Evolutionary conservation across 805 yeast genomes (phyloP).

Genomic region (Teunomyces aglyptinius): DNA sequence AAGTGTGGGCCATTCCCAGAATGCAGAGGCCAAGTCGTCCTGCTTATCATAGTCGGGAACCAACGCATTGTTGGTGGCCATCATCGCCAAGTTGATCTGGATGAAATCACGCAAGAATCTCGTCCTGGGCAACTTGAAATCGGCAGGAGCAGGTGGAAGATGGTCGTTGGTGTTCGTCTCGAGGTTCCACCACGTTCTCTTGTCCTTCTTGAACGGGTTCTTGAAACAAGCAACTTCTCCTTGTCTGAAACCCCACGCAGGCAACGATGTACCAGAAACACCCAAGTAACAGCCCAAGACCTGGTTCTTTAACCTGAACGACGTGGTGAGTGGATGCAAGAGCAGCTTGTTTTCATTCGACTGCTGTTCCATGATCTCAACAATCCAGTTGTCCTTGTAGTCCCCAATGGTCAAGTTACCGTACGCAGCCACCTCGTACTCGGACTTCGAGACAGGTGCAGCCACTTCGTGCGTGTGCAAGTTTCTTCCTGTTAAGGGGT

Average conservation of each 20-base stretch:
- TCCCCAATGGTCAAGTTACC: conserved; percentile 68
- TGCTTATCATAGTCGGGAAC: conserved; percentile 75
- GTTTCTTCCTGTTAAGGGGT: conserved; percentile 60
- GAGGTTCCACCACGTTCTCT: conserved; percentile 86
- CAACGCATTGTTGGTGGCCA: conserved; percentile 80
- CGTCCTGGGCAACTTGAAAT: conserved; percentile 69
- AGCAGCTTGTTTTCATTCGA: conserved; percentile 50
- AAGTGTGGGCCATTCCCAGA: conserved; percentile 91
- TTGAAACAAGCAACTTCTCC: conserved; percentile 88
- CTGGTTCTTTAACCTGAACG: conserved; percentile 70
- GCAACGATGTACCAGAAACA: conserved; percentile 77
- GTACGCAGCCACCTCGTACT: conserved; percentile 69
- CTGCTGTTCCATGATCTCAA: conserved; percentile 64
- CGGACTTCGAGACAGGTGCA: conserved; percentile 57
- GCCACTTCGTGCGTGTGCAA: conserved; percentile 68
- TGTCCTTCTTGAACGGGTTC: conserved; percentile 67
- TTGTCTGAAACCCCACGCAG: conserved; percentile 97
- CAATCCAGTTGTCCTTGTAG: conserved; percentile 70
- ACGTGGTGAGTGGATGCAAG: conserved; percentile 79
- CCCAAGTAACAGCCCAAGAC: conserved; percentile 80
- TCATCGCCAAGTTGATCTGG: conserved; percentile 78
- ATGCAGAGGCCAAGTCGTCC: conserved; percentile 67
- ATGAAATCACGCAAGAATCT: conserved; percentile 74
- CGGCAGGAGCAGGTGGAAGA: conserved; percentile 59
- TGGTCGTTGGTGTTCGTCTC: conserved; percentile 64